A percentile compares a stretch with the other conserved stretches of the same genome.
These are phyloP conservation scores for Stephania yunnanensis DNA, from an alignment of 164 flowering plant genomes.

Conservation along the genomic window DNA sequence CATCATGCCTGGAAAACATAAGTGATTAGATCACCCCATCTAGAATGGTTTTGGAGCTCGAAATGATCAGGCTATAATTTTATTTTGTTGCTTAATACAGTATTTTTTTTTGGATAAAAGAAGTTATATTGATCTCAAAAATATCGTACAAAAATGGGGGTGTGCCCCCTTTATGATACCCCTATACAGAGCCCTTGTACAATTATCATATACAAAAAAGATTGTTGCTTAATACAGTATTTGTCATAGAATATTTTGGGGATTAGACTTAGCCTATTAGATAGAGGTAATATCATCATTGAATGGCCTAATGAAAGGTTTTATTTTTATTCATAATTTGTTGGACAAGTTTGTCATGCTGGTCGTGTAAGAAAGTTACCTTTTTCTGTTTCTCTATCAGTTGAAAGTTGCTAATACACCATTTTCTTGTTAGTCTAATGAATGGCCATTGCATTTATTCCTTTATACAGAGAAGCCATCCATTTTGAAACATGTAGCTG, in stretches of 20 bases:
- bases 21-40: neutral
- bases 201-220: too few relatives aligned
- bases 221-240: too few relatives aligned
- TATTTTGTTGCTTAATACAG: neutral
- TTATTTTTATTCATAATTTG: neutral
- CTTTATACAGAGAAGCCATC: slow-evolving; percentile 32
- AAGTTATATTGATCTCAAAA: too few relatives aligned
- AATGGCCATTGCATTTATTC: neutral
- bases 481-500: slow-evolving; percentile 20
- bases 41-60: neutral
- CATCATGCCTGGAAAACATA: too few relatives aligned
- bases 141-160: too few relatives aligned
- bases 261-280: too few relatives aligned
- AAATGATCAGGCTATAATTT: neutral
- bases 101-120: neutral
- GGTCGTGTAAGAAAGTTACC: neutral
- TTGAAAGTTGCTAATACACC: neutral
- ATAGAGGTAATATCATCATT: neutral
- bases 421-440: neutral
- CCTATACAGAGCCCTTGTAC: too few relatives aligned
- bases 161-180: too few relatives aligned
- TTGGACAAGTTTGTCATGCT: neutral
- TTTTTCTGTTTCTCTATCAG: neutral
- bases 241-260: too few relatives aligned
- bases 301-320: neutral